phyloP scores from a whole-genome alignment of 768 basidiomycete species.

The Mycena latifolia region DNA sequence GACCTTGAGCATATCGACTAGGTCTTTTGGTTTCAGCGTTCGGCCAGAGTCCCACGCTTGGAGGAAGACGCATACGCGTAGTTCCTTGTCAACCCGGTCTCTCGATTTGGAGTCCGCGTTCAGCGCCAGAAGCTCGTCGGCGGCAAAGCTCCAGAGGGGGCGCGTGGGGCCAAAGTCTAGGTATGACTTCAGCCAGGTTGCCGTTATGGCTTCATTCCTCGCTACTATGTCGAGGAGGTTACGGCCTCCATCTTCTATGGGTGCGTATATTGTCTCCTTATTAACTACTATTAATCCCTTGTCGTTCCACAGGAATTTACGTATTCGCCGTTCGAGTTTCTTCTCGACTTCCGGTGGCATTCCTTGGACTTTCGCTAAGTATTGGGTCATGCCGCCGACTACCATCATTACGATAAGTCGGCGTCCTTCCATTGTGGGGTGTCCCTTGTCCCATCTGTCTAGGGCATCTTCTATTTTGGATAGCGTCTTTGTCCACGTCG shows the following conservation, averaged over 20 bases:
- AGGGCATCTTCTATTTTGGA: constrained; percentile 10
- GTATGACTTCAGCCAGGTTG: constrained; percentile 20
- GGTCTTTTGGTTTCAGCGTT: background rate
- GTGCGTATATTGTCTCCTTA: constrained; percentile 1
- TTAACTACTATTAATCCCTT: background rate
- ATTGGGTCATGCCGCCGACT: constrained; percentile 28
- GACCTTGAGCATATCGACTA: background rate
- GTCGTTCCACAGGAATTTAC: constrained; percentile 28
- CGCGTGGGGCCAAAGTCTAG: background rate
- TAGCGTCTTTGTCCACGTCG: constrained; percentile 16
- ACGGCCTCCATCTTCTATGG: constrained; percentile 17
- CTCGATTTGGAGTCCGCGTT: background rate
- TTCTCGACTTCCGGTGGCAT: constrained; percentile 35
- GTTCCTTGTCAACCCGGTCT: background rate
- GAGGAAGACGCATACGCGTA: background rate
- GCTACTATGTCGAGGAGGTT: no score
- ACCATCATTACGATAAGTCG: constrained; percentile 29
- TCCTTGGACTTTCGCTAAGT: constrained; percentile 34
- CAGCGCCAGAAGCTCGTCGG: background rate
- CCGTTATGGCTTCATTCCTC: constrained; percentile 32
- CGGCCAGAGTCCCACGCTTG: background rate
- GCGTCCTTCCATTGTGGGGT: constrained; percentile 22
- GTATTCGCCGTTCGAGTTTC: background rate
- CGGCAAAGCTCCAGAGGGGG: background rate
- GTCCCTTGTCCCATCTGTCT: constrained; percentile 15